phyloP scores from a whole-genome alignment of 1,284 basidiomycete species.

The Trametes polyzona region DNA sequence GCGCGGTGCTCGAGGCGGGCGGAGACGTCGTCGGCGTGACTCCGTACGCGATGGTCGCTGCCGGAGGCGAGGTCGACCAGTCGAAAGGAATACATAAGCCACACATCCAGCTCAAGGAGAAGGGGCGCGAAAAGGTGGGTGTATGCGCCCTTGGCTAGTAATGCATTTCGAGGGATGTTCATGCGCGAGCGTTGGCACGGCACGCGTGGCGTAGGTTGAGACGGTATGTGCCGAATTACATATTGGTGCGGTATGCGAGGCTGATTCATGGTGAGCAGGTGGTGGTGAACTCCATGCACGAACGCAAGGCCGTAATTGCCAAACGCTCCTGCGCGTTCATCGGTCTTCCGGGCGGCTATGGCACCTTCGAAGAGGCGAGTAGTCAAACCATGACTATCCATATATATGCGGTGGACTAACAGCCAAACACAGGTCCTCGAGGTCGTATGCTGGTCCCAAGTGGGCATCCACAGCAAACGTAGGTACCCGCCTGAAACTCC shows the following conservation, averaged over 20 bases:
- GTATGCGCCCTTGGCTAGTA: neutral
- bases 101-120: conserved; percentile 43
- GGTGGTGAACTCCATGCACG: conserved; percentile 88
- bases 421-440: conserved; percentile 69
- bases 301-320: conserved; percentile 90
- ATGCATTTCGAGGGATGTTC: too few species aligned
- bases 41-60: conserved; percentile 74
- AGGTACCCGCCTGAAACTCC: conserved; percentile 28
- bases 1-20: conserved; percentile 65
- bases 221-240: conserved; percentile 43
- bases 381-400: neutral
- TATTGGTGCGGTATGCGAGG: neutral
- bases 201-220: conserved; percentile 45
- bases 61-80: conserved; percentile 65
- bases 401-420: neutral
- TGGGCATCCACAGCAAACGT: conserved; percentile 91
- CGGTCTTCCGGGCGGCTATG: conserved; percentile 88
- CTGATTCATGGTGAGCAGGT: conserved; percentile 47
- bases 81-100: conserved; percentile 28
- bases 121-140: conserved; percentile 48
- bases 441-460: conserved; percentile 89
- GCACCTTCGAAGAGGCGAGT: conserved; percentile 87
- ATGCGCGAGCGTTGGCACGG: too few species aligned
- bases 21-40: conserved; percentile 84
- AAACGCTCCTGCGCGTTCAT: conserved; percentile 78